A percentile compares a stretch with the other conserved stretches of the same genome.
Conservation (phyloP, 73 alveolate genomes). For the Tetrahymena malaccensis region DNA sequence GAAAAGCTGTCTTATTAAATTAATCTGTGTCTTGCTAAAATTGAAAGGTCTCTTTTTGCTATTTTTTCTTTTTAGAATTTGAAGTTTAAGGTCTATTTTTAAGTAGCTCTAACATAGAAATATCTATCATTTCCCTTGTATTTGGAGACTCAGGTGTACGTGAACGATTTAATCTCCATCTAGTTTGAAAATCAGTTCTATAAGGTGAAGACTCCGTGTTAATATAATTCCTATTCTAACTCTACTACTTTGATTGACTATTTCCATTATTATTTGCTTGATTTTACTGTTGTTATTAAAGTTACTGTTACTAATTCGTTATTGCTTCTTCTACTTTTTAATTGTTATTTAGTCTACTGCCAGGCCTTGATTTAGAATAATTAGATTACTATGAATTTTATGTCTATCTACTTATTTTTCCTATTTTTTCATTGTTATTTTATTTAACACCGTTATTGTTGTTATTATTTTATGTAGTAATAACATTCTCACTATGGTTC, state of each 20-base stretch:
- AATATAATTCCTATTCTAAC: neutral
- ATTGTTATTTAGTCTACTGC: neutral
- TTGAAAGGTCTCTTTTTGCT: neutral
- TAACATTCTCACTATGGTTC: neutral
- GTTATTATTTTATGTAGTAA: neutral
- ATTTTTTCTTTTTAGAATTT: neutral
- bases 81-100: neutral
- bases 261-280: neutral
- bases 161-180: neutral
- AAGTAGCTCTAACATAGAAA: neutral
- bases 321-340: neutral
- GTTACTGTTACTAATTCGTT: neutral
- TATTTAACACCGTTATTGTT: neutral
- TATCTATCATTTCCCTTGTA: neutral
- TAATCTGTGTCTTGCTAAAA: neutral
- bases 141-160: neutral
- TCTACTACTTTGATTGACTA: neutral
- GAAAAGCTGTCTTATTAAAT: neutral
- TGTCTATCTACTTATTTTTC: neutral
- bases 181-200: neutral
- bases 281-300: neutral
- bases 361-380: neutral
- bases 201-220: neutral
- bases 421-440: neutral
- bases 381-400: neutral